Evolutionary conservation across 2,329 filamentous ascomycete genomes (phyloP).

Genomic region (Lasiodiplodia citricola): DNA sequence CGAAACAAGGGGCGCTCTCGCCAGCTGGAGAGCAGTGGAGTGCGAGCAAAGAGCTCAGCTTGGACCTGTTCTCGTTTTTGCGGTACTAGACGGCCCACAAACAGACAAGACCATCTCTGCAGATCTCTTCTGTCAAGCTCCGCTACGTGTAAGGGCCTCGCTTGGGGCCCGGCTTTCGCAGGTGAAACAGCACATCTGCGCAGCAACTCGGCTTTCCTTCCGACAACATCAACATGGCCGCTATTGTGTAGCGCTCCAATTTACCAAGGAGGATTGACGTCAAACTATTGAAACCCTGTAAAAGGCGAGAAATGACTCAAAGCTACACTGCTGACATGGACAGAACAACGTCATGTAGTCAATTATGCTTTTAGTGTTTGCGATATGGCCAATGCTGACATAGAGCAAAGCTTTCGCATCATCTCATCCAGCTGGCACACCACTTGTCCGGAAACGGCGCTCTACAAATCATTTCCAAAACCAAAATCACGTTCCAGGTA

Average conservation of each 20-base stretch:
- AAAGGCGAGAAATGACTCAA: background rate
- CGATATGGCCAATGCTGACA: background rate
- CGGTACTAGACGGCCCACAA: background rate
- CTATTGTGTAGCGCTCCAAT: background rate
- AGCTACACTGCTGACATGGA: background rate
- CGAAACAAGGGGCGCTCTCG: background rate
- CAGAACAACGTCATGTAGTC: background rate
- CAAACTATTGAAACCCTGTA: background rate
- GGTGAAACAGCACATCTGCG: background rate
- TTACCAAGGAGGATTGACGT: background rate
- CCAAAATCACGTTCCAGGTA: background rate
- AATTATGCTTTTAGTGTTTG: background rate
- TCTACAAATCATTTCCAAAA: background rate
- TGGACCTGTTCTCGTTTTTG: background rate
- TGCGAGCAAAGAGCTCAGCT: background rate
- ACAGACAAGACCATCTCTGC: background rate
- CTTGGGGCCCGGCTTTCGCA: background rate
- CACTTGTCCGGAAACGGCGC: background rate
- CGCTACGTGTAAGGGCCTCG: background rate
- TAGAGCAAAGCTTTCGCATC: background rate
- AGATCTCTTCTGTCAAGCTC: background rate
- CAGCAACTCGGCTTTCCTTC: background rate
- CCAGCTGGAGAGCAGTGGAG: background rate
- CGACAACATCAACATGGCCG: background rate
- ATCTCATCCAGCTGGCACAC: background rate